These are phyloP conservation scores for Blastocystis sp. DNA, from an alignment of 352 stramenopile species.

Conservation along the genomic window DNA sequence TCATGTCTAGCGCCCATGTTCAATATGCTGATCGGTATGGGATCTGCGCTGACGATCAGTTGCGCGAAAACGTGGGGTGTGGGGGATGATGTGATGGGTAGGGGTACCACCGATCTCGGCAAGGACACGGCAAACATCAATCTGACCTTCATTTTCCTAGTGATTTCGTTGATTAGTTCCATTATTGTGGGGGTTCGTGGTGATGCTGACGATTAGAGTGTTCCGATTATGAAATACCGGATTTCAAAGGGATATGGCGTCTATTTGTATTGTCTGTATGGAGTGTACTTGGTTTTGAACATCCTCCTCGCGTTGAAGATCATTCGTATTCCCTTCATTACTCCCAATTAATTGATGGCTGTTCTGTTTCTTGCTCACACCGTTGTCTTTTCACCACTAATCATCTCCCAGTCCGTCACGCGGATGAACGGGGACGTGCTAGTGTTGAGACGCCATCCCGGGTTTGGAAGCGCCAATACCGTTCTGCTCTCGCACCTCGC, in stretches of 20 bases:
- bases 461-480: slow-evolving; percentile 2
- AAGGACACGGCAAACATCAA: slow-evolving; percentile 73
- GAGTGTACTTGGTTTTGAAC: slow-evolving; percentile 70
- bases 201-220: background rate
- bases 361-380: background rate
- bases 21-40: slow-evolving; percentile 77
- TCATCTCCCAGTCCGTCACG: background rate
- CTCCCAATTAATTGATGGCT: slow-evolving; percentile 16
- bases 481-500: background rate
- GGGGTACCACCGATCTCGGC: slow-evolving; percentile 51
- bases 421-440: background rate
- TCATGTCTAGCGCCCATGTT: slow-evolving; percentile 75
- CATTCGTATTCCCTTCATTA: slow-evolving; percentile 68
- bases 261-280: slow-evolving; percentile 74
- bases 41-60: slow-evolving; percentile 73
- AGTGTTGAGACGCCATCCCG: background rate
- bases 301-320: slow-evolving; percentile 44
- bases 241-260: slow-evolving; percentile 74
- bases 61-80: slow-evolving; percentile 44
- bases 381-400: background rate
- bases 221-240: slow-evolving; percentile 24
- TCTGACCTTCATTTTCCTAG: slow-evolving; percentile 73
- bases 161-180: slow-evolving; percentile 63
- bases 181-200: slow-evolving; percentile 67
- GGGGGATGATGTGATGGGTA: slow-evolving; percentile 61